phyloP scores from a whole-genome alignment of 2,329 filamentous ascomycete genomes.

The Alternaria sp. region DNA sequence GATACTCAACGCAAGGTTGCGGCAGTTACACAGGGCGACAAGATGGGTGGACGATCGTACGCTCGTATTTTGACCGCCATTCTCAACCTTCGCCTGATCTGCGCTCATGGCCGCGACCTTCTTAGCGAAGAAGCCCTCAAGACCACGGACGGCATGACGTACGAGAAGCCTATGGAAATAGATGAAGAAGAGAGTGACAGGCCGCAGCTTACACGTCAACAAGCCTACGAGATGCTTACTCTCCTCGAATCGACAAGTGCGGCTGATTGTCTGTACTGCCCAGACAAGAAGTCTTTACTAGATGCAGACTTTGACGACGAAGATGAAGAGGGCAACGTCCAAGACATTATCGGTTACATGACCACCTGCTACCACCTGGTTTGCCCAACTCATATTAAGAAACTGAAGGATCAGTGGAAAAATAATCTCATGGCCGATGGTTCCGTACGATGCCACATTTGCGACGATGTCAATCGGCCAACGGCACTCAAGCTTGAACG shows the following conservation, averaged over 20 bases:
- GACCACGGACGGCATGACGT: conserved; percentile 80
- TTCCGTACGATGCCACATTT: conserved; percentile 71
- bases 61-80: conserved; percentile 94
- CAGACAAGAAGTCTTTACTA: conserved; percentile 65
- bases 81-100: conserved; percentile 85
- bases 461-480: conserved; percentile 69
- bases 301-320: conserved; percentile 50
- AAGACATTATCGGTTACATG: conserved; percentile 75
- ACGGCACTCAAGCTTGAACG: conserved; percentile 74
- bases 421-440: conserved; percentile 54
- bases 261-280: conserved; percentile 72
- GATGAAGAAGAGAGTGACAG: conserved; percentile 76
- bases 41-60: conserved; percentile 84
- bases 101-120: conserved; percentile 92
- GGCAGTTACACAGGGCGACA: conserved; percentile 71
- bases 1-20: conserved; percentile 82
- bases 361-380: conserved; percentile 88
- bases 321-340: conserved; percentile 62
- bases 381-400: conserved; percentile 75
- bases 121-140: conserved; percentile 84
- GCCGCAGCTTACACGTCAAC: conserved; percentile 68
- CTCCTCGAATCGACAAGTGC: conserved; percentile 83
- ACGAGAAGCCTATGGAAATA: conserved; percentile 85
- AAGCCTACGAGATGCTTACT: conserved; percentile 85
- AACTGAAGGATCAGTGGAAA: conserved; percentile 65